Evolutionary conservation across 2,329 filamentous ascomycete species (phyloP).

Genomic region (Lecanosticta acicola): DNA sequence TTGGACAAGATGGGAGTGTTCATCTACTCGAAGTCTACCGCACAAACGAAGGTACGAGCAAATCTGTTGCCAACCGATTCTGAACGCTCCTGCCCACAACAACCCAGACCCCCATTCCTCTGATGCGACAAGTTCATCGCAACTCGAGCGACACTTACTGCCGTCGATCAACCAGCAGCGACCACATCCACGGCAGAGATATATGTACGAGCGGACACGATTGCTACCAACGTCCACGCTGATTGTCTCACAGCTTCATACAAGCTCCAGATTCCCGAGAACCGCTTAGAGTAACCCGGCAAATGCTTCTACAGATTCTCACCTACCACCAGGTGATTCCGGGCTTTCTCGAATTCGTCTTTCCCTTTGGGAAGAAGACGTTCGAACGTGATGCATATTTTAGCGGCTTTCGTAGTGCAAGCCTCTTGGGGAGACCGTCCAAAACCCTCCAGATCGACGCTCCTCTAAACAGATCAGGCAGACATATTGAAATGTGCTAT

Average conservation of each 20-base stretch:
- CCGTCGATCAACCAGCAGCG: background rate
- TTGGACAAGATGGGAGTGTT: no score
- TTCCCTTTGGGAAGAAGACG: conserved; percentile 33
- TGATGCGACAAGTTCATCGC: background rate
- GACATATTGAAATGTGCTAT: conserved; percentile 36
- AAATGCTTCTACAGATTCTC: conserved; percentile 15
- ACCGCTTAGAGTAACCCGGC: background rate
- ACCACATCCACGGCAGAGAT: background rate
- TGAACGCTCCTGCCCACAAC: no score
- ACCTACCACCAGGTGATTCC: conserved; percentile 35
- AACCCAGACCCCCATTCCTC: no score
- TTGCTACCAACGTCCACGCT: background rate
- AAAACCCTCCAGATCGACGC: conserved; percentile 7
- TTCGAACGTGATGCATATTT: conserved; percentile 35
- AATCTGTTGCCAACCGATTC: no score
- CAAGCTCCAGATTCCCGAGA: background rate
- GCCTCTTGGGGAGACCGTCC: no score
- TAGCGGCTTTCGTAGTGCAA: conserved; percentile 34
- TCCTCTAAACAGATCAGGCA: conserved; percentile 35
- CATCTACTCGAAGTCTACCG: no score
- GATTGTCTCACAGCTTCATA: conserved; percentile 2
- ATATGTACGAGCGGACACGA: background rate
- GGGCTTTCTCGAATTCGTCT: conserved; percentile 36
- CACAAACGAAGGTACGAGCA: no score
- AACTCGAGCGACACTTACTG: background rate